Conservation (phyloP, 768 basidiomycete species). For the Boletus edulis region DNA sequence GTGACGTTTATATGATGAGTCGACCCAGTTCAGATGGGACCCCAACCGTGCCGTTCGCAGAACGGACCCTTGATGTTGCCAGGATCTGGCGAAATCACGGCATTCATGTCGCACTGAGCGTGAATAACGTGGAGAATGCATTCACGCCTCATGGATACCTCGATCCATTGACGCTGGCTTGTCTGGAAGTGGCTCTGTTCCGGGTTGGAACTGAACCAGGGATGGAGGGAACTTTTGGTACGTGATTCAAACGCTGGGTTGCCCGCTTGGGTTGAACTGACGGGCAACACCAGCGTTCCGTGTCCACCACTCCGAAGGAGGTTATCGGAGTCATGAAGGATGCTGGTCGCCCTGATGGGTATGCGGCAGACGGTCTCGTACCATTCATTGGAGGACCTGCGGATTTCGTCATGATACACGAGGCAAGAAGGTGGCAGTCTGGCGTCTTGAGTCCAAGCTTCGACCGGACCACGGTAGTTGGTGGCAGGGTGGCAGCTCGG, state of each 20-base stretch:
- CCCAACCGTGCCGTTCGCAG: conserved; percentile 36
- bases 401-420: conserved; percentile 60
- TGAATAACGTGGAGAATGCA: conserved; percentile 66
- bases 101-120: conserved; percentile 51
- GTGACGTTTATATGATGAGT: conserved; percentile 70
- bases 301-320: conserved; percentile 50
- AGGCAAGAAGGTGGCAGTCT: conserved; percentile 40
- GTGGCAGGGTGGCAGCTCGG: conserved; percentile 15
- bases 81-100: conserved; percentile 43
- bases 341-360: background rate
- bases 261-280: background rate
- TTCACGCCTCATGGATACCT: conserved; percentile 68
- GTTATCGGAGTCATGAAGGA: conserved; percentile 40
- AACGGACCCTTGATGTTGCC: conserved; percentile 56
- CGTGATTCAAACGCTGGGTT: conserved; percentile 15
- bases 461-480: conserved; percentile 18
- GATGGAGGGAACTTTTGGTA: conserved; percentile 48
- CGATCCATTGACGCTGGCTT: conserved; percentile 59
- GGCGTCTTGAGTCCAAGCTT: conserved; percentile 48
- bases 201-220: conserved; percentile 51
- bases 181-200: conserved; percentile 57
- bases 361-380: conserved; percentile 25
- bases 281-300: conserved; percentile 39
- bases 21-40: conserved; percentile 27
- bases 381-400: conserved; percentile 44